Evolutionary conservation across 768 basidiomycete genomes (phyloP).

Genomic region (Tylopilus sp.): DNA sequence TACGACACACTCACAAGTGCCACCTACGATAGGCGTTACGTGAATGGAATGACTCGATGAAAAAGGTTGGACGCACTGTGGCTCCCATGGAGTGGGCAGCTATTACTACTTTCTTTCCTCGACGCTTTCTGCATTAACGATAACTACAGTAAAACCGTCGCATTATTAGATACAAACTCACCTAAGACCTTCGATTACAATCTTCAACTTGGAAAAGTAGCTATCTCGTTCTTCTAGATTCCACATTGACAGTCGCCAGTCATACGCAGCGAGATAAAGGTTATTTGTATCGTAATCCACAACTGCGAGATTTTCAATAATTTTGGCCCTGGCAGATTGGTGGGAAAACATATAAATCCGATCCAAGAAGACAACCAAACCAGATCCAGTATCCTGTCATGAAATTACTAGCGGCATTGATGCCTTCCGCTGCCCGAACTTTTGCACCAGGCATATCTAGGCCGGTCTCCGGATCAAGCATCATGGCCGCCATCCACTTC

Average conservation of each 20-base stretch:
- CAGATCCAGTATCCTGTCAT: slow-evolving; percentile 95
- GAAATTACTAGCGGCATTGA: slow-evolving; percentile 84
- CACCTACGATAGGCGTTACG: slow-evolving; percentile 42
- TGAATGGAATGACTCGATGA: background rate
- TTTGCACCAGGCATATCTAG: slow-evolving; percentile 84
- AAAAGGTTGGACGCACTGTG: slow-evolving; percentile 45
- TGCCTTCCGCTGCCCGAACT: slow-evolving; percentile 88
- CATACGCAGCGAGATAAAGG: slow-evolving; percentile 79
- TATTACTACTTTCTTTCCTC: slow-evolving; percentile 77
- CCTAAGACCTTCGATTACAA: slow-evolving; percentile 77
- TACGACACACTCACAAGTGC: slow-evolving; percentile 39
- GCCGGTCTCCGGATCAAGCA: slow-evolving; percentile 88
- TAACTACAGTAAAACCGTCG: background rate
- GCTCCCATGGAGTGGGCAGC: slow-evolving; percentile 86
- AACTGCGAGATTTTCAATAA: slow-evolving; percentile 91
- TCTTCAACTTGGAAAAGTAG: slow-evolving; percentile 82
- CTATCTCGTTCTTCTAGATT: slow-evolving; percentile 92
- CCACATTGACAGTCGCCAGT: slow-evolving; percentile 85
- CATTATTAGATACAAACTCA: slow-evolving; percentile 29
- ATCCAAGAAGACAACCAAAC: slow-evolving; percentile 35
- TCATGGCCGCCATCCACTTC: slow-evolving; percentile 85
- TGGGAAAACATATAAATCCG: background rate
- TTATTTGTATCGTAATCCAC: slow-evolving; percentile 93
- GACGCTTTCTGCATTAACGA: slow-evolving; percentile 47
- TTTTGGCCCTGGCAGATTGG: slow-evolving; percentile 62